Percentiles rank a stretch among this genome's conserved stretches.
These are phyloP conservation scores for Fusarium graminum DNA, from an alignment of 2,329 filamentous ascomycete species.

Conservation along the genomic window DNA sequence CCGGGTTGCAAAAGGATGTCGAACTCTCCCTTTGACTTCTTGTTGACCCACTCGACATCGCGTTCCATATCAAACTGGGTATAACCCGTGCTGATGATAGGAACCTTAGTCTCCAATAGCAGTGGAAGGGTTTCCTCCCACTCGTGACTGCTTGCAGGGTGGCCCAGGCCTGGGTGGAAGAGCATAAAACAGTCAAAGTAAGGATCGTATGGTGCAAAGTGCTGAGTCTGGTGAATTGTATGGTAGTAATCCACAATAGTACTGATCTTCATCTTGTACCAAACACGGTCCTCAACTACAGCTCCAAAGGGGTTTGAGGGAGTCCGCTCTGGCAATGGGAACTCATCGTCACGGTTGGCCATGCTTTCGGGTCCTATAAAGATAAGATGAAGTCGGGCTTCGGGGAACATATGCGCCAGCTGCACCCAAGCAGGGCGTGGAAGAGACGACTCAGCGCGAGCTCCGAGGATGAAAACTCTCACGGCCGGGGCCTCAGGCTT, in stretches of 20 bases:
- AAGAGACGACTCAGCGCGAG: constrained; percentile 95
- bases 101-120: constrained; percentile 93
- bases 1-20: constrained; percentile 92
- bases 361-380: constrained; percentile 98
- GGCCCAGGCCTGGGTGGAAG: constrained; percentile 96
- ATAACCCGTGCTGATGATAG: constrained; percentile 94
- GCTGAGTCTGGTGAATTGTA: constrained; percentile 89
- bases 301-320: constrained; percentile 90
- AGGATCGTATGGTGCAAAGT: constrained; percentile 95
- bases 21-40: constrained; percentile 89
- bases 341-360: constrained; percentile 92
- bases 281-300: constrained; percentile 92
- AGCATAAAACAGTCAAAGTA: constrained; percentile 98
- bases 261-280: constrained; percentile 92
- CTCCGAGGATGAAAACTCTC: constrained; percentile 91
- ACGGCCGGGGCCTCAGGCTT: constrained; percentile 88
- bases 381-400: constrained; percentile 87
- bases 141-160: constrained; percentile 92
- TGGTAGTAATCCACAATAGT: constrained; percentile 99
- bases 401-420: constrained; percentile 93
- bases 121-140: constrained; percentile 93
- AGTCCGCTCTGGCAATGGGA: constrained; percentile 88
- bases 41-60: constrained; percentile 89
- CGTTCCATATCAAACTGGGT: constrained; percentile 95
- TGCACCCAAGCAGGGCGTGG: constrained; percentile 95